These are phyloP conservation scores for Acorus gramineus DNA, from an alignment of 106 monocot species.

Conservation along the genomic window DNA sequence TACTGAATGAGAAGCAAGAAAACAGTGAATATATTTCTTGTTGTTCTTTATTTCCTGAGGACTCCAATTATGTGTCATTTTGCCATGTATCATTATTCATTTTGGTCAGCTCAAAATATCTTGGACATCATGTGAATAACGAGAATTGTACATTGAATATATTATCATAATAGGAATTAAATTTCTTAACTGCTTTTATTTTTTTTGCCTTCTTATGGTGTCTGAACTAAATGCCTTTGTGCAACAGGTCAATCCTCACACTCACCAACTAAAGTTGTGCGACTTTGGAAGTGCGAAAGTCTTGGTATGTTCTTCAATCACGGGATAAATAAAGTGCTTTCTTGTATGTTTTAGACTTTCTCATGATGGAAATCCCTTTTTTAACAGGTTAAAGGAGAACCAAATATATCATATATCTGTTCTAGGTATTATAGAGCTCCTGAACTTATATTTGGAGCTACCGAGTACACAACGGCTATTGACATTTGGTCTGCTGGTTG, in stretches of 20 bases:
- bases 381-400: slow-evolving; percentile 53
- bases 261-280: slow-evolving; percentile 24
- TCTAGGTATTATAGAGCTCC: slow-evolving; percentile 64
- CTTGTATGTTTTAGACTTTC: too few relatives aligned
- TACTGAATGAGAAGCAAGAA: too few relatives aligned
- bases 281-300: slow-evolving; percentile 83
- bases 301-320: slow-evolving; percentile 26
- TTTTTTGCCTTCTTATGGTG: not conserved
- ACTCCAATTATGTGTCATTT: too few relatives aligned
- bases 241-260: slow-evolving; percentile 61
- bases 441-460: slow-evolving; percentile 64
- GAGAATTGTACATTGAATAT: too few relatives aligned
- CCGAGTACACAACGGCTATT: slow-evolving; percentile 63
- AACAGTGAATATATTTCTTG: too few relatives aligned
- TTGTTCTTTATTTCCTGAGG: too few relatives aligned
- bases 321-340: not conserved
- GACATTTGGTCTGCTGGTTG: slow-evolving; percentile 72
- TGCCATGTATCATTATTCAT: too few relatives aligned
- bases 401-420: slow-evolving; percentile 62
- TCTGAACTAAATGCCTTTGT: not conserved
- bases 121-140: too few relatives aligned
- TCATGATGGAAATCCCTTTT: not conserved
- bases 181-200: not conserved
- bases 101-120: too few relatives aligned
- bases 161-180: too few relatives aligned